Evolutionary conservation across 306 rosid species (phyloP).

Genomic region (Abrus precatorius): DNA sequence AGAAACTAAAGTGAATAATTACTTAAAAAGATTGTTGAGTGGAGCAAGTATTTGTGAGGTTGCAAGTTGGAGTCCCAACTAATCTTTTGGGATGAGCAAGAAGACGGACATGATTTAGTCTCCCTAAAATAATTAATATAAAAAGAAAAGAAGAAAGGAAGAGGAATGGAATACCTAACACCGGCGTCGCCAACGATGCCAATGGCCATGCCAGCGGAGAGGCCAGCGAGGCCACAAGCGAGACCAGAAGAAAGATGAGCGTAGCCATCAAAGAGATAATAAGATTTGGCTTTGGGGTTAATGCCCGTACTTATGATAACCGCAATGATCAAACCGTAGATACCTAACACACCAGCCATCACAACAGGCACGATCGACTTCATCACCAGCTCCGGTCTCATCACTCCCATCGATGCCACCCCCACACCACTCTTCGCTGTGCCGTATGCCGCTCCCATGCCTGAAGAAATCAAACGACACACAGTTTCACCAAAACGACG

Average conservation of each 20-base stretch:
- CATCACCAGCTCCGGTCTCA: constrained; percentile 84
- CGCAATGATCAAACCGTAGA: constrained; percentile 79
- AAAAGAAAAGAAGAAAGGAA: no score
- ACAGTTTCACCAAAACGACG: not conserved
- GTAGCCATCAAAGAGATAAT: constrained; percentile 68
- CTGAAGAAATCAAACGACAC: constrained; percentile 18
- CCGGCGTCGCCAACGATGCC: constrained; percentile 84
- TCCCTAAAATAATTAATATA: no score
- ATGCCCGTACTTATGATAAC: constrained; percentile 78
- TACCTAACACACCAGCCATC: constrained; percentile 84
- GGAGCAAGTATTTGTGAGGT: no score
- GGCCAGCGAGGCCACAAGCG: constrained; percentile 79
- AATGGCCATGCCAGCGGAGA: constrained; percentile 83
- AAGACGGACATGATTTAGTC: no score
- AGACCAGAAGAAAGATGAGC: constrained; percentile 81
- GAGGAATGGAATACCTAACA: constrained; percentile 59
- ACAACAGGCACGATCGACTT: constrained; percentile 81
- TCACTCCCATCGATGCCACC: constrained; percentile 83
- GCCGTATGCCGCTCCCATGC: constrained; percentile 78
- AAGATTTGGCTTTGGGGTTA: constrained; percentile 49
- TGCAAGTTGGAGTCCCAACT: no score
- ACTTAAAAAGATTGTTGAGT: no score
- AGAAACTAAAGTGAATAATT: no score
- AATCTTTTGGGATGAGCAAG: no score
- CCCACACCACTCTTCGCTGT: constrained; percentile 39